A percentile compares a stretch with the other conserved stretches of the same genome.
These are phyloP conservation scores for Nakaseomyces uthaithaninus DNA, from an alignment of 1,139 yeast species.

Conservation along the genomic window DNA sequence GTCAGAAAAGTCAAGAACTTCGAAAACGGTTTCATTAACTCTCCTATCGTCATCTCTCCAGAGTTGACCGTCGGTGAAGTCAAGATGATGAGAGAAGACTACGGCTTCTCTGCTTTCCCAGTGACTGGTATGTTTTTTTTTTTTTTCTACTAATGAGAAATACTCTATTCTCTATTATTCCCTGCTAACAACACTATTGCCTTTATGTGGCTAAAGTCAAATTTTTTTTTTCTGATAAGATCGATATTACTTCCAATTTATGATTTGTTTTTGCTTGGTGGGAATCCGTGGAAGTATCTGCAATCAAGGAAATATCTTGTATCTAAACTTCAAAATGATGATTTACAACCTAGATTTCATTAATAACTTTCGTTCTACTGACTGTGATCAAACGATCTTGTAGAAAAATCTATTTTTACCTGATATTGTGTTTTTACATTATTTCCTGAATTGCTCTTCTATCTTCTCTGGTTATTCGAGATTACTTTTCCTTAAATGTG, in stretches of 20 bases:
- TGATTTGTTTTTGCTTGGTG: too few species aligned
- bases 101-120: slow-evolving; percentile 97
- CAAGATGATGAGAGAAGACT: slow-evolving; percentile 55
- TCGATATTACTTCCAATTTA: too few species aligned
- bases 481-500: background rate
- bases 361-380: slow-evolving; percentile 99
- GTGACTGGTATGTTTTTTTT: slow-evolving; percentile 83
- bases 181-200: background rate
- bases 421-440: background rate
- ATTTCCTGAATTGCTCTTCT: background rate
- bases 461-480: slow-evolving; percentile 9
- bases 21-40: slow-evolving; percentile 95
- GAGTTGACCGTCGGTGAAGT: slow-evolving; percentile 72
- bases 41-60: slow-evolving; percentile 83
- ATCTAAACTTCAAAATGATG: too few species aligned
- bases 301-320: too few species aligned
- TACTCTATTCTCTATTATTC: slow-evolving; percentile 11
- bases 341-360: slow-evolving; percentile 37
- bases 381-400: slow-evolving; percentile 94
- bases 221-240: too few species aligned
- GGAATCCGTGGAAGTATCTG: too few species aligned
- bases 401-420: slow-evolving; percentile 45
- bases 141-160: background rate
- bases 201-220: too few species aligned
- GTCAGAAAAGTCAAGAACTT: slow-evolving; percentile 91